A percentile compares a stretch with the other conserved stretches of the same genome.
Conservation (phyloP, 345 rosid species). For the Ricinus communis region DNA sequence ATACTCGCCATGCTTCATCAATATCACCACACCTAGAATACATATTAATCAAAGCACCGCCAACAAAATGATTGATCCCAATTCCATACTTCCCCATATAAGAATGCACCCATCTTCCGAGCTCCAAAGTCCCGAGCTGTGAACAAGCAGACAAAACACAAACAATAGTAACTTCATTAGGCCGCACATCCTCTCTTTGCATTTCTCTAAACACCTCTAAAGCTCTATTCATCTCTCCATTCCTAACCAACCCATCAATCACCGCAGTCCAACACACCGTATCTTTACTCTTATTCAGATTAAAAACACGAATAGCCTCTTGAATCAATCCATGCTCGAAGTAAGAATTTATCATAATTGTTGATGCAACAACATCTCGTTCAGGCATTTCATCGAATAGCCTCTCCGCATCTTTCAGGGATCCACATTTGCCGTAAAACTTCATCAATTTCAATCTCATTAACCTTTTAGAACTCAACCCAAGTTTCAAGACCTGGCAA, state of each 20-base stretch:
- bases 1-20: constrained; percentile 42
- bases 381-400: constrained; percentile 60
- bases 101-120: constrained; percentile 63
- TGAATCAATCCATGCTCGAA: constrained; percentile 42
- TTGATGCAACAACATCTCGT: constrained; percentile 53
- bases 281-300: constrained; percentile 45
- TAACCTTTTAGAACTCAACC: constrained; percentile 45
- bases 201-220: constrained; percentile 54
- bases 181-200: constrained; percentile 48
- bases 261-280: constrained; percentile 69
- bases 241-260: constrained; percentile 63
- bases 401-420: constrained; percentile 37
- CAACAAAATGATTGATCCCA: constrained; percentile 47
- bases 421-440: constrained; percentile 44
- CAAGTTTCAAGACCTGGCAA: constrained; percentile 55
- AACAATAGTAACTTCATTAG: constrained; percentile 58
- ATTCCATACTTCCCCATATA: constrained; percentile 41
- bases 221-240: constrained; percentile 58
- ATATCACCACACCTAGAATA: constrained; percentile 58
- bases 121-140: constrained; percentile 56
- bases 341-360: constrained; percentile 44
- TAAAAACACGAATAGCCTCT: constrained; percentile 43
- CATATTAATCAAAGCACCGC: constrained; percentile 67
- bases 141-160: constrained; percentile 66
- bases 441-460: constrained; percentile 48